These are phyloP conservation scores for Paecilomyces variotii DNA, from an alignment of 2,329 filamentous ascomycete species.

Conservation along the genomic window DNA sequence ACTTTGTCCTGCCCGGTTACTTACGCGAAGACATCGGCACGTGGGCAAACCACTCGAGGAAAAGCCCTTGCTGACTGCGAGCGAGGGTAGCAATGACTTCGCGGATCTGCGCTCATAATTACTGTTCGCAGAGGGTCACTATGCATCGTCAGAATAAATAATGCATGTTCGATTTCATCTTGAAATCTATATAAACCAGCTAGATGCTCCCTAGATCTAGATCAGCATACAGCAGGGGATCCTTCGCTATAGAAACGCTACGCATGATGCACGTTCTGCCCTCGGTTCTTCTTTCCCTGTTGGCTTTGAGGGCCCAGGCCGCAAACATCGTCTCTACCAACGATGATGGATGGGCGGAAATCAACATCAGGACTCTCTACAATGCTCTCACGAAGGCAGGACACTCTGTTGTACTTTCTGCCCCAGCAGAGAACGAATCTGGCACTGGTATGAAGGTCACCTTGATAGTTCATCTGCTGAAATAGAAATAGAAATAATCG, in stretches of 20 bases:
- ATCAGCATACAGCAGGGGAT: no score
- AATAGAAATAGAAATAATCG: neutral
- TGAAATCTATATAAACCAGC: no score
- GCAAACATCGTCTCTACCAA: slow-evolving; percentile 58
- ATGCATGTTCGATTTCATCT: no score
- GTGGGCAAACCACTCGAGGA: neutral
- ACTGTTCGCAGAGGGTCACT: neutral
- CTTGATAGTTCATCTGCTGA: neutral
- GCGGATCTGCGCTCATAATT: neutral
- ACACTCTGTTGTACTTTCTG: slow-evolving; percentile 57
- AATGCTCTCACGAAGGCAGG: slow-evolving; percentile 47
- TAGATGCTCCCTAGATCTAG: no score
- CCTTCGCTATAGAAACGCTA: neutral
- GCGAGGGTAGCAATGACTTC: neutral
- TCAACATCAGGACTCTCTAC: slow-evolving; percentile 55
- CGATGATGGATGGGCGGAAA: slow-evolving; percentile 68
- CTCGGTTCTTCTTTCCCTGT: slow-evolving; percentile 2
- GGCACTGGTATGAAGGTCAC: slow-evolving; percentile 43
- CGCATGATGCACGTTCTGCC: neutral
- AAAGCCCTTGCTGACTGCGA: neutral
- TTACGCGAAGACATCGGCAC: neutral
- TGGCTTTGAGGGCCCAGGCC: slow-evolving; percentile 17
- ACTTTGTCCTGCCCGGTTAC: neutral
- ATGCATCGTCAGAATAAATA: no score
- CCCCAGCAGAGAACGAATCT: slow-evolving; percentile 59